Evolutionary conservation across 1,139 yeast species (phyloP), one percentile per base, ranked within the genome.

Genomic region (Yamadazyma diddensiae): DNA sequence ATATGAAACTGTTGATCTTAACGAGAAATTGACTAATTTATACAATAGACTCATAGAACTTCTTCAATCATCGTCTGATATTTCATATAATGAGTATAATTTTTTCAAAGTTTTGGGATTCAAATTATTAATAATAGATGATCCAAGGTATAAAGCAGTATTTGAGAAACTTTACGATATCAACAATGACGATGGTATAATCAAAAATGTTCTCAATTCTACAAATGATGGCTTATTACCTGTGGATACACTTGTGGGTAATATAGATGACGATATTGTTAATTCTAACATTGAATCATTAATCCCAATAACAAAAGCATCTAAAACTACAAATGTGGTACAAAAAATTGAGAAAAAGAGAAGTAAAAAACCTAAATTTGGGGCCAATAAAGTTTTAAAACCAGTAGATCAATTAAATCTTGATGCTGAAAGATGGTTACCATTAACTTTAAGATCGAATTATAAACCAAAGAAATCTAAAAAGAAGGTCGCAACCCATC

Each of bases 351-450:
- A 43, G 19, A 59, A 58, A 43, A 60, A 45, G 36, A 45, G 52
- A 45, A 33, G 43, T 13, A 51, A 48, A 21, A 49, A 47, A 30
- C 57, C 72, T 6, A 61, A 55, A 39, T 68, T 69, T 41, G 64
- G 72, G 25, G 42, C 62, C 18, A 47, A 50, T 46, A 73, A 67
- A 46, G 52, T 57, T 2, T 27, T 62, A 28, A 58, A 60, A 37
- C 59, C 65, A 5, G 55, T 49, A 18, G 53, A 51, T 6, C 60
- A 63, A 28, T 49, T 62, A 21, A 44, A 34, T 12, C 49, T 67
- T 32, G 74, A 70, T 41, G 50, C 51, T 21, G 97, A 90, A 56
- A 79, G 97, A 62, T 90, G 97, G 97, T 61, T 88, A 34, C 95
- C 97, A 19, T 52, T 84, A 71, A 82, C 79, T 50, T 92, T 88